Base-by-base conservation (phyloP, 1,139 yeast genomes). In the Sugiyamaella castrensis region DNA sequence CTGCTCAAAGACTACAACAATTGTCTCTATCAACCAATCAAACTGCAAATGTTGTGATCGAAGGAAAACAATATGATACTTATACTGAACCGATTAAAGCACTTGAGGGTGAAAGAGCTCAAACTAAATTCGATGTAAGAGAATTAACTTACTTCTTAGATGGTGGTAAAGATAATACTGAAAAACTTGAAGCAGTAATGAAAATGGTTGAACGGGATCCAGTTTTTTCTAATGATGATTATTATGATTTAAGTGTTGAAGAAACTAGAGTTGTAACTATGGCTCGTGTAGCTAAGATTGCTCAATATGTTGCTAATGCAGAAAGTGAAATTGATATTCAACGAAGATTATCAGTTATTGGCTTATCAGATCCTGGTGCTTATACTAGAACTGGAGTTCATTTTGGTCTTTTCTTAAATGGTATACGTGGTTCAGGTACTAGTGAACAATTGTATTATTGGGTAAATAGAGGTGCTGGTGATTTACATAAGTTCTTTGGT, bases 381-480 rank as follows among this genome's bases (percentile, higher is more conserved):
- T 74, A 81, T 54, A 87, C 92, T 19, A 76, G 88, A 53, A 67
- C 81, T 40, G 86, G 86, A 44, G 85, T 85, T 48, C 87, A 85
- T 68, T 73, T 81, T 61, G 89, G 88, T 5, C 73, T 85, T 51
- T 85, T 84, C 64, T 73, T 83, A 57, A 79, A 80, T 57, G 82
- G 89, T 56, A 70, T 85, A 53, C 79, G 77, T 58, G 91, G 92
- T 47, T 81, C 83, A 54, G 94, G 92, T 56, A 82, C 92, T 7
- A 70, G 73, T 44, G 75, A 71, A 48, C 83, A 79, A 64, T 67
- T 76, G 46, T 65, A 69, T 30, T 88, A 79, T 70, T 89, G 96
- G 96, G 75, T 87, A 47, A 68, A 72, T 52, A 80, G 81, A 60
- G 96, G 94, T 54, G 87, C 95, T 10, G 71, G 75, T 16, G 53